Evolutionary conservation across 1,284 basidiomycete species (phyloP).

Genomic region (Neotropicomus parvogracilis): DNA sequence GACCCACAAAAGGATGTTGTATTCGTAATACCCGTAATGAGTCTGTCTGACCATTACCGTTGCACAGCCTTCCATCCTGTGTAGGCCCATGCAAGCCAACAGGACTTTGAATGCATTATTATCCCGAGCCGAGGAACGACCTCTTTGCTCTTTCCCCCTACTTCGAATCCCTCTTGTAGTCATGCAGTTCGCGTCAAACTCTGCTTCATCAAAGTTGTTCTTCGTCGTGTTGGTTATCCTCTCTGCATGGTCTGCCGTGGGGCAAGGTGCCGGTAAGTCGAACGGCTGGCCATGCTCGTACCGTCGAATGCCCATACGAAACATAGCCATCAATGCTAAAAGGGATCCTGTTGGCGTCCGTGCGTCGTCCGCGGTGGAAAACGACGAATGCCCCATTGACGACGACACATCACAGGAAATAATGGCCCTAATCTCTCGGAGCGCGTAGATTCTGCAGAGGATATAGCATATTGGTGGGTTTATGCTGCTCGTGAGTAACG

Average conservation of each 20-base stretch:
- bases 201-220: not conserved
- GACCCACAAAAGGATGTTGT: too few species aligned
- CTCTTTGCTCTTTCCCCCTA: not conserved
- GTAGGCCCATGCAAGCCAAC: too few species aligned
- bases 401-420: not conserved
- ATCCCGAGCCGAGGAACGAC: not conserved
- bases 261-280: slow-evolving; percentile 17
- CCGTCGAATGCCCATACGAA: not conserved
- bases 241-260: slow-evolving; percentile 9
- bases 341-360: not conserved
- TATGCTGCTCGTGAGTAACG: not conserved
- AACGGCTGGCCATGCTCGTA: not conserved
- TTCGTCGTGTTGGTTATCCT: not conserved
- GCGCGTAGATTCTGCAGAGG: not conserved
- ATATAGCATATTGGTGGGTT: too few species aligned
- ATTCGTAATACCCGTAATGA: too few species aligned
- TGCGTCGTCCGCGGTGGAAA: slow-evolving; percentile 1
- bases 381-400: not conserved
- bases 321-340: slow-evolving; percentile 8
- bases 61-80: not conserved
- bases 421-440: not conserved
- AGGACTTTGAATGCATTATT: not conserved
- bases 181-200: slow-evolving; percentile 6
- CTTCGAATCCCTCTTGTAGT: not conserved
- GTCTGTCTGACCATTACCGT: too few species aligned